Evolutionary conservation across 2,329 filamentous ascomycete genomes (phyloP), one percentile per base, ranked within the genome.

Genomic region (Rutstroemia sp.): DNA sequence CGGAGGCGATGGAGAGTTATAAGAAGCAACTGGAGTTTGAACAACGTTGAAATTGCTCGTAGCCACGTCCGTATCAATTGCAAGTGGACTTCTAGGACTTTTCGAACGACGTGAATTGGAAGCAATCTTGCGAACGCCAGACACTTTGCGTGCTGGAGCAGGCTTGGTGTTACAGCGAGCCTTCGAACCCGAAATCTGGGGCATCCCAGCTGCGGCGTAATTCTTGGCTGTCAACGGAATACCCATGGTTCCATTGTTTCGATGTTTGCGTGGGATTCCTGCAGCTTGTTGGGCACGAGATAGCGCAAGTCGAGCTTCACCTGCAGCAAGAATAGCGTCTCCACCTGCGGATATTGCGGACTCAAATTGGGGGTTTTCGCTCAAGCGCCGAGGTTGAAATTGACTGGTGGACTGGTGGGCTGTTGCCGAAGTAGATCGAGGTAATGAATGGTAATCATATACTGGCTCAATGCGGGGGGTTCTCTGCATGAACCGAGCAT

Each of bases 121-220:
- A 34, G 30, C 1, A 12, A 14, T 34, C 30, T 34, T 34, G 10
- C 10, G 30, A 14, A 34, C 10, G 10, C 30, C 30, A 12, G 30
- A 4, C 14, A 12, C 4, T 10, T 34, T 34, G 12, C 30, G 10
- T 34, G 30, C 30, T 34, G 30, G 12, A 34, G 30, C 30, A 12
- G 30, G 12, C 30, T 34, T 34, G 10, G 30, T 5, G 30, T 34
- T 34, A 9, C 3, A 12, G 30, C 30, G 30, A 34, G 30, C 30
- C 4, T 34, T 34, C 9, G 30, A 12, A 4, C 4, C 3, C 4
- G n/a, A 14, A 17, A n/a, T n/a, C 16, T 42, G 39, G 2, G 53
- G 47, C 53, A 56, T 56, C 23, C 53, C 47, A 44, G 53, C 53
- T 4, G 53, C 53, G 16, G 27, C 47, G n/a, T 56, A 56, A 9